Conservation (phyloP, 164 flowering plant species). For the Litsea cubeba region DNA sequence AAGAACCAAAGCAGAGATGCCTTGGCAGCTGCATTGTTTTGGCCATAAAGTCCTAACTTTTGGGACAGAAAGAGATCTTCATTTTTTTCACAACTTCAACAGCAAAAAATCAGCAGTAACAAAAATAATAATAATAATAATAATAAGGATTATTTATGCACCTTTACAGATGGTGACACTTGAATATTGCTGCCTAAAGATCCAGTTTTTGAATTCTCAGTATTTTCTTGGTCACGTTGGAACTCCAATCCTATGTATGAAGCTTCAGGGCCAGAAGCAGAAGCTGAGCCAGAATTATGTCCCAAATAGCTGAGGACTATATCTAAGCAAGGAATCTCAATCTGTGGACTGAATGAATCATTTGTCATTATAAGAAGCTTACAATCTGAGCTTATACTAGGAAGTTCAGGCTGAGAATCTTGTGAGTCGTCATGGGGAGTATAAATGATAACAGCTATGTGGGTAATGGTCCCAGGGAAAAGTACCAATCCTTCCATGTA, state of each 20-base stretch:
- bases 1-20: neutral
- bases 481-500: slow-evolving; percentile 59
- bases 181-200: slow-evolving; percentile 20
- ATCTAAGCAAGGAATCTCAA: slow-evolving; percentile 62
- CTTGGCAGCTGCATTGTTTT: neutral
- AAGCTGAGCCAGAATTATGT: slow-evolving; percentile 12
- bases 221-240: slow-evolving; percentile 16
- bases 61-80: neutral
- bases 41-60: neutral
- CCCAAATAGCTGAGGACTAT: slow-evolving; percentile 30
- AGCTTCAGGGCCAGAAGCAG: neutral
- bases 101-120: no score
- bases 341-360: slow-evolving; percentile 46
- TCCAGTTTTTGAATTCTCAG: slow-evolving; percentile 20
- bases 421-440: slow-evolving; percentile 13
- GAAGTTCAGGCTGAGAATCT: slow-evolving; percentile 18
- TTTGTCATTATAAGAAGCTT: slow-evolving; percentile 51
- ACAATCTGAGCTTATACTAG: slow-evolving; percentile 29
- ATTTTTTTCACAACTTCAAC: no score
- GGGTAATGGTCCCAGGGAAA: slow-evolving; percentile 55
- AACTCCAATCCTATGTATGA: slow-evolving; percentile 19
- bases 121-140: no score
- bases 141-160: slow-evolving; percentile 10
- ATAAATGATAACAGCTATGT: slow-evolving; percentile 44
- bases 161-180: slow-evolving; percentile 27